Conservation (phyloP, 75 land plant species). For the Pseudotsuga menziesii region DNA sequence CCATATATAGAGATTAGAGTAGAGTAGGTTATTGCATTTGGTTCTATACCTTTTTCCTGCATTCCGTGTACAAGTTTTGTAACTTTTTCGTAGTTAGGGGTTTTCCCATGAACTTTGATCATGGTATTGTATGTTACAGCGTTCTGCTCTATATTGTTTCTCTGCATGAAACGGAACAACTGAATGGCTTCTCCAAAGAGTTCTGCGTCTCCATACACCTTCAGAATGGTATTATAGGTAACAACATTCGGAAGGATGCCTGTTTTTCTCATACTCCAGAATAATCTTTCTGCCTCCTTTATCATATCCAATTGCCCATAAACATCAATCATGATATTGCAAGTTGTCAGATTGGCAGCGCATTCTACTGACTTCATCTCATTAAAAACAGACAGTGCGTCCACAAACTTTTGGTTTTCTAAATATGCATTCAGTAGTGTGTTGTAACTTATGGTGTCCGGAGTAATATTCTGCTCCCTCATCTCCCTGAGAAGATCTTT, state of each 20-base stretch:
- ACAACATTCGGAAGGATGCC: constrained; percentile 64
- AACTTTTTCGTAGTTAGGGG: constrained; percentile 77
- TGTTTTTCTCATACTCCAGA: constrained; percentile 73
- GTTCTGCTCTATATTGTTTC: constrained; percentile 61
- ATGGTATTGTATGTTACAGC: constrained; percentile 94
- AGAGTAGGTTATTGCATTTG: constrained; percentile 80
- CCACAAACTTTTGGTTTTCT: constrained; percentile 50
- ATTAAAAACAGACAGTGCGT: constrained; percentile 68
- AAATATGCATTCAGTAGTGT: constrained; percentile 65
- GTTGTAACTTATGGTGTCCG: constrained; percentile 81
- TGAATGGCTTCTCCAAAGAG: constrained; percentile 76
- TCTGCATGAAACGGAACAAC: constrained; percentile 78
- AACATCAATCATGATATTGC: constrained; percentile 92
- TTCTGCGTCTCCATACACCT: constrained; percentile 87
- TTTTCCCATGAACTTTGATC: constrained; percentile 67
- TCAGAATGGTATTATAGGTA: constrained; percentile 88
- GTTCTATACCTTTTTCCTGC: constrained; percentile 69
- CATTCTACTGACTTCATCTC: constrained; percentile 68
- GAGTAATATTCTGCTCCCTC: constrained; percentile 37
- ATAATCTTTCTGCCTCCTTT: constrained; percentile 82
- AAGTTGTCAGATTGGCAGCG: constrained; percentile 64
- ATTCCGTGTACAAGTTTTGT: constrained; percentile 72
- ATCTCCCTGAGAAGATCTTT: constrained; percentile 54
- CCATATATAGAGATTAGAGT: constrained; percentile 83
- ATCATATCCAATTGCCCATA: constrained; percentile 89